These are phyloP conservation scores for Lecanicillium sp. DNA, from an alignment of 2,329 filamentous ascomycete species.

Conservation along the genomic window DNA sequence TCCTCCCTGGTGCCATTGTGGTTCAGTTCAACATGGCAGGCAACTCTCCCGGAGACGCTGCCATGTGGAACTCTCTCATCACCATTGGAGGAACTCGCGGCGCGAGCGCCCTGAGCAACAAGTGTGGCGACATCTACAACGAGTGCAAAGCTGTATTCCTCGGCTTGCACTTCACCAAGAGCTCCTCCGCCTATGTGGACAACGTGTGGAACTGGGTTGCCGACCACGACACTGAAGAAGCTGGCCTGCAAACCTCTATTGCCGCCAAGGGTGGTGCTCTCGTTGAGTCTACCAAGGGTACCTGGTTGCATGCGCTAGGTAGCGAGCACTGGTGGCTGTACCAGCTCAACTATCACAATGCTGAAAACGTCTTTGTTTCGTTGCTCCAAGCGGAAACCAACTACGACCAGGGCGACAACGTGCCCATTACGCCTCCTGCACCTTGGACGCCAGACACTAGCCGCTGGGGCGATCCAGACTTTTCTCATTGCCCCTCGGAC, in stretches of 20 bases:
- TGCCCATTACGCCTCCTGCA: conserved; percentile 21
- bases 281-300: conserved; percentile 35
- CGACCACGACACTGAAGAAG: conserved; percentile 40
- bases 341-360: conserved; percentile 44
- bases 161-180: conserved; percentile 38
- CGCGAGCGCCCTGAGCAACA: conserved; percentile 26
- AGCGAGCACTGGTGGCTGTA: conserved; percentile 51
- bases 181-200: conserved; percentile 41
- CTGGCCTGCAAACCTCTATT: conserved; percentile 36
- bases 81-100: conserved; percentile 34
- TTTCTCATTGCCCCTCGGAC: conserved; percentile 25
- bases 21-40: conserved; percentile 44
- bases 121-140: conserved; percentile 22
- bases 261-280: conserved; percentile 40
- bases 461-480: conserved; percentile 33
- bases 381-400: conserved; percentile 48
- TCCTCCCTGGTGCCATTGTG: conserved; percentile 30
- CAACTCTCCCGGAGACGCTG: conserved; percentile 37
- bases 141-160: conserved; percentile 39
- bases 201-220: conserved; percentile 40
- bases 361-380: conserved; percentile 39
- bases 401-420: conserved; percentile 23
- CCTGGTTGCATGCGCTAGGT: conserved; percentile 38
- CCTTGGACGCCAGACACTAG: conserved; percentile 28
- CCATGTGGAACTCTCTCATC: conserved; percentile 37